phyloP scores from a whole-genome alignment of 2,329 filamentous ascomycete species.

The Colletotrichum cordylinicola region DNA sequence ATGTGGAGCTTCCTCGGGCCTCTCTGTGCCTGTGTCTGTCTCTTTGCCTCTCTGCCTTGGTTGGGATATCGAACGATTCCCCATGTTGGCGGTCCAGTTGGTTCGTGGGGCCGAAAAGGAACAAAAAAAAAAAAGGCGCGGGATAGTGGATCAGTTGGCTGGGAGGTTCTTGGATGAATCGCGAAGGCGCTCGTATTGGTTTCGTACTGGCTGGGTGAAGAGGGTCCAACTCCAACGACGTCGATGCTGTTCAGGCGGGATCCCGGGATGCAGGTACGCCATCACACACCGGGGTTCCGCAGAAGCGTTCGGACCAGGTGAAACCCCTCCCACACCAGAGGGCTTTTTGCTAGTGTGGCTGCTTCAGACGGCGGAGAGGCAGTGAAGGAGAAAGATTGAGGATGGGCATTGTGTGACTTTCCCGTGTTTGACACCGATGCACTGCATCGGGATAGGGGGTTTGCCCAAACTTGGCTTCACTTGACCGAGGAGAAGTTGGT shows the following conservation, averaged over 20 bases:
- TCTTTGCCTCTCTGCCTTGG: neutral
- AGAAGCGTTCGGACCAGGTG: neutral
- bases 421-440: neutral
- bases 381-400: neutral
- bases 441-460: neutral
- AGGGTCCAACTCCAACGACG: neutral
- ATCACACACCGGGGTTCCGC: neutral
- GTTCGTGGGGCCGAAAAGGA: neutral
- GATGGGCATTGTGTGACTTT: neutral
- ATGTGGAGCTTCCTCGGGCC: neutral
- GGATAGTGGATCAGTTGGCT: neutral
- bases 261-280: neutral
- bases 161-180: neutral
- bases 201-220: neutral
- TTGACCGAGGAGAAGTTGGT: neutral
- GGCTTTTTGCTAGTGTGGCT: neutral
- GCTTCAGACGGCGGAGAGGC: neutral
- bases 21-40: neutral
- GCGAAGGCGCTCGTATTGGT: neutral
- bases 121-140: neutral
- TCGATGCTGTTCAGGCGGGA: neutral
- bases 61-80: constrained; percentile 12
- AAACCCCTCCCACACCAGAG: neutral
- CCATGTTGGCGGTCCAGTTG: neutral
- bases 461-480: neutral